Evolutionary conservation across 768 basidiomycete genomes (phyloP).

Genomic region (Clitopilus passeckerianus): DNA sequence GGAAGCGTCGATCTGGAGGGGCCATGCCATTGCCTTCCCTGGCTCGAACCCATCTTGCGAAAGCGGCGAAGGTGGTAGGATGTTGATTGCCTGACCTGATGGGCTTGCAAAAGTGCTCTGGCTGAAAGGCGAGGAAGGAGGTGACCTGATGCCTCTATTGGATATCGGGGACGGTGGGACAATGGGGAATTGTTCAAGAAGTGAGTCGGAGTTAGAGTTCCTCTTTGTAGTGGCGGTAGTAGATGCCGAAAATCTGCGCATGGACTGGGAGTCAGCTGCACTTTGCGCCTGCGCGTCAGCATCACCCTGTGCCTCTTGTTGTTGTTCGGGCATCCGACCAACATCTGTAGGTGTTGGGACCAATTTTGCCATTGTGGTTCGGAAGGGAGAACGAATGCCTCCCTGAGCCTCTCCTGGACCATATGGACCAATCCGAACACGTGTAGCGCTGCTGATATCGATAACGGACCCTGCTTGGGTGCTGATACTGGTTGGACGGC

Average conservation of each 20-base stretch:
- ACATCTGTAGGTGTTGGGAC: constrained; percentile 35
- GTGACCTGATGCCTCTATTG: constrained; percentile 70
- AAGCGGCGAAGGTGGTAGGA: constrained; percentile 51
- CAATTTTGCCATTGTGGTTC: constrained; percentile 61
- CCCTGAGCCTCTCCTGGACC: constrained; percentile 14
- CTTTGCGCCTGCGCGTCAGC: constrained; percentile 60
- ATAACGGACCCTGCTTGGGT: constrained; percentile 57
- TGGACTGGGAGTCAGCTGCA: constrained; percentile 43
- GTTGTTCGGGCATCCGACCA: constrained; percentile 56
- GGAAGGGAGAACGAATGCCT: constrained; percentile 39
- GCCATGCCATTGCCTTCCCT: constrained; percentile 19
- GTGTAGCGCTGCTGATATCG: constrained; percentile 62
- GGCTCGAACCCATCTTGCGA: constrained; percentile 39
- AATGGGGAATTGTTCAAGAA: constrained; percentile 84
- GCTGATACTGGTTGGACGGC: constrained; percentile 57
- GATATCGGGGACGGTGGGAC: constrained; percentile 88
- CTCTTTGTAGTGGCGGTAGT: constrained; percentile 34
- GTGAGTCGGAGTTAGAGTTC: constrained; percentile 61
- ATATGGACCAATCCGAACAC: constrained; percentile 57
- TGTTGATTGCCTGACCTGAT: constrained; percentile 36
- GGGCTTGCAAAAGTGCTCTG: constrained; percentile 50
- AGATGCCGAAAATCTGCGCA: constrained; percentile 54
- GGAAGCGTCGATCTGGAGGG: constrained; percentile 54
- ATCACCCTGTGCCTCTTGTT: constrained; percentile 55
- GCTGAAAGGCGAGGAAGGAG: constrained; percentile 66